Evolutionary conservation across 2,329 filamentous ascomycete species (phyloP).

Genomic region (Fusarium tanahbumbuense): DNA sequence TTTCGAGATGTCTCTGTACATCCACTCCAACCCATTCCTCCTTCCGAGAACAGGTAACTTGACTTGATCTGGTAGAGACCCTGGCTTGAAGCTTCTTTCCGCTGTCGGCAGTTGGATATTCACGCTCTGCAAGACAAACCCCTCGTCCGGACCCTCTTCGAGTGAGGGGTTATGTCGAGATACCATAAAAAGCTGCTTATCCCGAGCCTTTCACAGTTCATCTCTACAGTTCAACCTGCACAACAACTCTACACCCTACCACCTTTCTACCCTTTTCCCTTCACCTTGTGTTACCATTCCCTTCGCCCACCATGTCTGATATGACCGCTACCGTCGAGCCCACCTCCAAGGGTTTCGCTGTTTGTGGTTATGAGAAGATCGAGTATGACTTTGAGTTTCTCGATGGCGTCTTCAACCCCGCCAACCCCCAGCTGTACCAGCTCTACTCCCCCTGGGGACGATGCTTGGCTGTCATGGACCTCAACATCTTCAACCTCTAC

Average conservation of each 20-base stretch:
- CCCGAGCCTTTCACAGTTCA: slow-evolving; percentile 3
- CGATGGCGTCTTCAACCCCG: slow-evolving; percentile 72
- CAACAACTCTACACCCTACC: slow-evolving; percentile 14
- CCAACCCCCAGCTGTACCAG: slow-evolving; percentile 70
- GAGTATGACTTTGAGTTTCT: slow-evolving; percentile 81
- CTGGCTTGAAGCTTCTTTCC: slow-evolving; percentile 11
- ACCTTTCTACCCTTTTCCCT: background rate
- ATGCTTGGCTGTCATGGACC: slow-evolving; percentile 75
- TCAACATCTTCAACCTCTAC: slow-evolving; percentile 77
- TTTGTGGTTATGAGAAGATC: slow-evolving; percentile 80
- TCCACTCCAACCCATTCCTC: background rate
- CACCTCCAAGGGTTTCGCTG: slow-evolving; percentile 74
- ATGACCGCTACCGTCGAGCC: slow-evolving; percentile 73
- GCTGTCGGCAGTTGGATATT: slow-evolving; percentile 21
- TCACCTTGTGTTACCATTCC: background rate
- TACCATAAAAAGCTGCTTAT: slow-evolving; percentile 29
- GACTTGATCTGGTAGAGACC: slow-evolving; percentile 16
- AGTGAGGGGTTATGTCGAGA: background rate
- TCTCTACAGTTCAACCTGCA: slow-evolving; percentile 12
- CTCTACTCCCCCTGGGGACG: slow-evolving; percentile 74
- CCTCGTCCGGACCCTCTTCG: background rate
- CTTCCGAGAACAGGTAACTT: background rate
- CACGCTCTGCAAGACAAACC: background rate
- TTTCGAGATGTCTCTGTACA: slow-evolving; percentile 13
- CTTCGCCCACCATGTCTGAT: slow-evolving; percentile 69